Evolutionary conservation across 2,329 filamentous ascomycete genomes (phyloP).

Genomic region (Xylariaceae sp.): DNA sequence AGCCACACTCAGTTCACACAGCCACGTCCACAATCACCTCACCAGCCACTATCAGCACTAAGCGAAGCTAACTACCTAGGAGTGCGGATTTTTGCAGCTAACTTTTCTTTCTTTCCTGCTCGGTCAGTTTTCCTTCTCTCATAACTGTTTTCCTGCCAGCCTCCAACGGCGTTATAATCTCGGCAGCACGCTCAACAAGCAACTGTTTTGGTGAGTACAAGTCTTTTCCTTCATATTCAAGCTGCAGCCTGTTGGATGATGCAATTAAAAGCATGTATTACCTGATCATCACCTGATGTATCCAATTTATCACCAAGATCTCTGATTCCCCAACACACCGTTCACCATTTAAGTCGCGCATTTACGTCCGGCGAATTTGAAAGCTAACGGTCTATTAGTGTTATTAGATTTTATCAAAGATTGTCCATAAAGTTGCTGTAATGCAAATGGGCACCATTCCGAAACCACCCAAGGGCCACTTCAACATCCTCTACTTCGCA

Average conservation of each 20-base stretch:
- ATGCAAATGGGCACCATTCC: conserved; percentile 45
- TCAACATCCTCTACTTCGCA: conserved; percentile 84
- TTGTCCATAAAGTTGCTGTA: neutral
- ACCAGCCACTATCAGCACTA: too few species aligned
- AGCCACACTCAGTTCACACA: too few species aligned
- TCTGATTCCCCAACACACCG: conserved; percentile 57
- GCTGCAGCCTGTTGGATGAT: conserved; percentile 60
- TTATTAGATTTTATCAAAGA: neutral
- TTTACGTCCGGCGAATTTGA: neutral
- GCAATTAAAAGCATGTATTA: conserved; percentile 63
- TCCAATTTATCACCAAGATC: conserved; percentile 72
- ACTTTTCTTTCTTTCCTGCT: neutral
- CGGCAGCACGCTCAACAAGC: neutral
- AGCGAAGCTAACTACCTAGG: too few species aligned
- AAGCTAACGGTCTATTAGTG: conserved; percentile 23
- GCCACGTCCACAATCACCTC: too few species aligned
- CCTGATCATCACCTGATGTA: conserved; percentile 62
- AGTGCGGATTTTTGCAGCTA: neutral
- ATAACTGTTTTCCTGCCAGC: conserved; percentile 10
- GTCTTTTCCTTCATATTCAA: neutral
- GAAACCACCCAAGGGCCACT: conserved; percentile 66
- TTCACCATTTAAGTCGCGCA: conserved; percentile 21
- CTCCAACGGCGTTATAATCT: conserved; percentile 11
- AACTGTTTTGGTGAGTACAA: conserved; percentile 10
- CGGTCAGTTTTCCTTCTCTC: neutral